phyloP scores from a whole-genome alignment of 306 rosid species.

The Cicer chorassanicum region DNA sequence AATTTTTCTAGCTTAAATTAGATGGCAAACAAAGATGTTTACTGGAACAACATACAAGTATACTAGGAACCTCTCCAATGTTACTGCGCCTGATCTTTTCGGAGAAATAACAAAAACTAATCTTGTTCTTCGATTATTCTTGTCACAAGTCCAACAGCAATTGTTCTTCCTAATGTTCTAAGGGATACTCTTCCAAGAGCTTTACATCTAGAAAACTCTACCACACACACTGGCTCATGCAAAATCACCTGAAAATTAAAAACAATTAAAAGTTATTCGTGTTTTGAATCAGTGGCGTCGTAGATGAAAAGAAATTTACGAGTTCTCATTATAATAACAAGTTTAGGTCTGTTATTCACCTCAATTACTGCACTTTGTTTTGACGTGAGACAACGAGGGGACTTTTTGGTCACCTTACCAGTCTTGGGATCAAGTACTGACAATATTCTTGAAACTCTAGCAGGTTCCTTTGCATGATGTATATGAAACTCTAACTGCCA shows the following conservation, averaged over 20 bases:
- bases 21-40: conserved; percentile 31
- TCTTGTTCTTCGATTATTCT: conserved; percentile 61
- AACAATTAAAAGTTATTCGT: conserved; percentile 34
- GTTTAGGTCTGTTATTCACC: conserved; percentile 56
- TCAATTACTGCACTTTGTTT: conserved; percentile 90
- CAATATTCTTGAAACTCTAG: conserved; percentile 69
- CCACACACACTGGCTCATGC: conserved; percentile 77
- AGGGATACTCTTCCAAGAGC: conserved; percentile 88
- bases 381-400: conserved; percentile 84
- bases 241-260: conserved; percentile 64
- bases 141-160: conserved; percentile 82
- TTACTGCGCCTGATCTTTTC: background rate
- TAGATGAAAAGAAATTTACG: background rate
- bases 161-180: conserved; percentile 81
- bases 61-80: conserved; percentile 32
- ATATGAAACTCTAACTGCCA: conserved; percentile 88
- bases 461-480: conserved; percentile 88
- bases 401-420: conserved; percentile 77
- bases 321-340: conserved; percentile 1
- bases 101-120: conserved; percentile 33
- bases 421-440: conserved; percentile 86
- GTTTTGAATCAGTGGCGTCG: conserved; percentile 4
- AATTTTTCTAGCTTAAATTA: conserved; percentile 24
- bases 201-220: conserved; percentile 68
- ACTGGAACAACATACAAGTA: conserved; percentile 30